Evolutionary conservation across 2,329 filamentous ascomycete species (phyloP).

Genomic region (Pseudogymnoascus sp.): DNA sequence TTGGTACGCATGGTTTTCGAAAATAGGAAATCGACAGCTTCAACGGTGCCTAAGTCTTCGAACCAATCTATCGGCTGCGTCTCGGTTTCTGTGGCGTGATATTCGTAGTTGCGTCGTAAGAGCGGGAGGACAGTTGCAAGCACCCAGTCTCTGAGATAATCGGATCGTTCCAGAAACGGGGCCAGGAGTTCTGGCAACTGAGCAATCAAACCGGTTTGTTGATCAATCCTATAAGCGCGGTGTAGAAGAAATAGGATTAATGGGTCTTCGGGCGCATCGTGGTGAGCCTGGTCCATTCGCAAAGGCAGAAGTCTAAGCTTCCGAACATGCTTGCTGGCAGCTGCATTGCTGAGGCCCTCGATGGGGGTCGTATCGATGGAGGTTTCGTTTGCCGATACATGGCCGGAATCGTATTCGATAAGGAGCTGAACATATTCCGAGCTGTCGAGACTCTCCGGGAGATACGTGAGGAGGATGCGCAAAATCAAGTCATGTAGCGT

Average conservation of each 20-base stretch:
- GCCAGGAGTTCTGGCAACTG: constrained; percentile 58
- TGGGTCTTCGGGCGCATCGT: constrained; percentile 43
- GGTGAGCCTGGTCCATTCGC: constrained; percentile 38
- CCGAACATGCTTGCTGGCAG: constrained; percentile 54
- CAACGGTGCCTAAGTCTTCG: constrained; percentile 48
- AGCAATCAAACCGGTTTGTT: constrained; percentile 62
- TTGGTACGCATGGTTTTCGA: constrained; percentile 42
- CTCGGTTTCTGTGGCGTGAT: constrained; percentile 43
- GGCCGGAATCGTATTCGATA: constrained; percentile 38
- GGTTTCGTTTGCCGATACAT: constrained; percentile 29
- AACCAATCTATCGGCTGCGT: constrained; percentile 53
- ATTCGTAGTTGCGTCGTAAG: constrained; percentile 60
- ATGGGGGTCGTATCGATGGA: constrained; percentile 48
- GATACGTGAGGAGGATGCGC: constrained; percentile 65
- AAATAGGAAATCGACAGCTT: constrained; percentile 54
- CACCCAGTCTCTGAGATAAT: constrained; percentile 58
- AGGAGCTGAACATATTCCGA: constrained; percentile 54
- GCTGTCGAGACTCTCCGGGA: constrained; percentile 63
- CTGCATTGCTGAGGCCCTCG: constrained; percentile 49
- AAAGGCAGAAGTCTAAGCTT: constrained; percentile 58
- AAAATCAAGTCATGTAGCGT: constrained; percentile 59
- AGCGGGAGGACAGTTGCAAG: constrained; percentile 62
- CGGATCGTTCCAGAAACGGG: constrained; percentile 57
- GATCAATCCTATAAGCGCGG: constrained; percentile 60
- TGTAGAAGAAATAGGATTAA: constrained; percentile 58